Evolutionary conservation across 2,329 filamentous ascomycete genomes (phyloP), one percentile per base, ranked within the genome.

Genomic region (Microdochium bolleyi): DNA sequence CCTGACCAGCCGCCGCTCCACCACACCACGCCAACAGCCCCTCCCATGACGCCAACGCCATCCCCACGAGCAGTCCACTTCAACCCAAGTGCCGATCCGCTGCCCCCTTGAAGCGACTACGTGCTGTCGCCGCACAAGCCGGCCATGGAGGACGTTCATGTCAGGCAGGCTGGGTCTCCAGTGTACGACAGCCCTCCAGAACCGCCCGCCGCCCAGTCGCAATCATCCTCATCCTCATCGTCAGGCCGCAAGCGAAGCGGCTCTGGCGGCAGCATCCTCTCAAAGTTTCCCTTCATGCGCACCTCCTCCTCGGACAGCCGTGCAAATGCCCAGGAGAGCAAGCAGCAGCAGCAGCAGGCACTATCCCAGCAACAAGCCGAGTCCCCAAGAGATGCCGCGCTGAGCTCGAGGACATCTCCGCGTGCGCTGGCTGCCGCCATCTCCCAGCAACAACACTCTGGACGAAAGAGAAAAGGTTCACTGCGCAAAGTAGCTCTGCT

Each of bases 401-500:
- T 57, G 54, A 55, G 52, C 53, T 52, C 61, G 32, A 53, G 46
- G 52, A 58, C 52, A 48, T 62, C 63, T 4, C 59, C 62, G 24
- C 67, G 63, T 54, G 64, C 61, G 10, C 63, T 67, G 37, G 64
- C 63, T 54, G 64, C 60, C 32, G 58, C 64, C 46, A 62, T 63
- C 24, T 65, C 67, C 53, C 77, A 74, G 56, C 64, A 73, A 56
- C 65, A 71, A 58, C 73, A 77, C 54, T 78, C 72, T 65, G 82
- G 82, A 49, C 77, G 90, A 52, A 84, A 85, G 61, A 82, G 92
- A 55, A 88, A 88, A 65, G 91, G 90, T 3, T 96, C 92, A 11
- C 74, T 96, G 66, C 82, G 92, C 55, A 96, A 96, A 70, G 89
- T 89, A 11, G 91, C 90, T 24, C 75, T 96, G 49, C 76, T 96